Evolutionary conservation across 257 asterid genomes (phyloP).

Genomic region (Petunia secreta): DNA sequence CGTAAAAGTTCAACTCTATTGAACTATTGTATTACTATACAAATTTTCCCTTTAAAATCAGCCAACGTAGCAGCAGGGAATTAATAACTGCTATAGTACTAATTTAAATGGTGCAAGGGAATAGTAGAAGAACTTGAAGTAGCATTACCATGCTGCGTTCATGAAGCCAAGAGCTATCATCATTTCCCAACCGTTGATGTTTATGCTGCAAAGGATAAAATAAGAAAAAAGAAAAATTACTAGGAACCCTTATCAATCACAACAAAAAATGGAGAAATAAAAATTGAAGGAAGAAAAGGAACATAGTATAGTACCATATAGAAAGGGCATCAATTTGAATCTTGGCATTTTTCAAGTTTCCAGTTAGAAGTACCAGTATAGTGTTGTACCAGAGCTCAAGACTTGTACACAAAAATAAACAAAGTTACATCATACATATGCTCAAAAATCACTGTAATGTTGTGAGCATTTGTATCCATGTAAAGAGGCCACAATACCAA

Average conservation of each 20-base stretch:
- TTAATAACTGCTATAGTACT: too few species aligned
- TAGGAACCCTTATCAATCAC: too few species aligned
- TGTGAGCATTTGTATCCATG: too few species aligned
- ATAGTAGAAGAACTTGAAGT: neutral
- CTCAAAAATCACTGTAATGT: too few species aligned
- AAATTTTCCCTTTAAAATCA: too few species aligned
- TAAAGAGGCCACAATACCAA: too few species aligned
- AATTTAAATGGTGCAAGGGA: too few species aligned
- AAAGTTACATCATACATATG: neutral
- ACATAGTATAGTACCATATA: slow-evolving; percentile 49
- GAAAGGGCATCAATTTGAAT: slow-evolving; percentile 68
- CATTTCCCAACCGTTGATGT: slow-evolving; percentile 79
- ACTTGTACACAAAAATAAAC: slow-evolving; percentile 27
- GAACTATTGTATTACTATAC: too few species aligned
- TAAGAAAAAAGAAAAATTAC: neutral
- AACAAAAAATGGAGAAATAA: too few species aligned
- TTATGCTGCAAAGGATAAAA: slow-evolving; percentile 48
- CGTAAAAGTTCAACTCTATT: too few species aligned
- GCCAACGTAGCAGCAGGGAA: too few species aligned
- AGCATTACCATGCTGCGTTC: slow-evolving; percentile 65
- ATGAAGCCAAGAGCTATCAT: slow-evolving; percentile 75
- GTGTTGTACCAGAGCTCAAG: slow-evolving; percentile 76
- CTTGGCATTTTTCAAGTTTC: slow-evolving; percentile 61
- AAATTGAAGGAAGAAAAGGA: neutral
- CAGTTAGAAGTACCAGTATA: slow-evolving; percentile 61